Evolutionary conservation across 2,329 filamentous ascomycete genomes (phyloP).

Genomic region (Aspergillus udagawae): DNA sequence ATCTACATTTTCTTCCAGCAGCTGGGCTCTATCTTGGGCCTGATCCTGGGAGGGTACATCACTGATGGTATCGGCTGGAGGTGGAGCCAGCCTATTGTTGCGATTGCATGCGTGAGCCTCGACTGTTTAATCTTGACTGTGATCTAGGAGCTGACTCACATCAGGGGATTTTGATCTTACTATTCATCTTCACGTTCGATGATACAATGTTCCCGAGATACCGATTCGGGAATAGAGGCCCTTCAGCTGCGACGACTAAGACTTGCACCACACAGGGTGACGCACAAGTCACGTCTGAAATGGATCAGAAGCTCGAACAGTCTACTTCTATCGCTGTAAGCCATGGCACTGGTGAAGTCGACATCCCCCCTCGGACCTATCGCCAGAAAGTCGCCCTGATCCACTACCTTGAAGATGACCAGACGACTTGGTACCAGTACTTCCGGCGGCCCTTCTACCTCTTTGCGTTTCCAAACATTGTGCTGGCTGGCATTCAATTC

Average conservation of each 20-base stretch:
- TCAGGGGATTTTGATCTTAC: constrained; percentile 20
- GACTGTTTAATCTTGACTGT: neutral
- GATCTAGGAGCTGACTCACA: neutral
- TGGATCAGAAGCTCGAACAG: constrained; percentile 3
- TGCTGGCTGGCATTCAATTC: constrained; percentile 38
- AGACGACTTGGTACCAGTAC: constrained; percentile 38
- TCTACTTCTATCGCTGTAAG: constrained; percentile 16
- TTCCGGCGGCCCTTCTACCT: constrained; percentile 39
- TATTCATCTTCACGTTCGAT: constrained; percentile 33
- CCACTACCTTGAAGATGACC: constrained; percentile 28
- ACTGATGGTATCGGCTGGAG: constrained; percentile 34
- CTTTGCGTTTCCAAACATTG: constrained; percentile 38
- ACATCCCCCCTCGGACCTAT: constrained; percentile 20
- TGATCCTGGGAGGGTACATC: constrained; percentile 37
- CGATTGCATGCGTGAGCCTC: constrained; percentile 26
- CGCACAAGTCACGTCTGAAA: neutral
- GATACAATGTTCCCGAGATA: constrained; percentile 35
- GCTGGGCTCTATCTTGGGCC: constrained; percentile 35
- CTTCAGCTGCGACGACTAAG: neutral
- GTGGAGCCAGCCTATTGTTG: constrained; percentile 31
- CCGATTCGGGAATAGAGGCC: constrained; percentile 16
- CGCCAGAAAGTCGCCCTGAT: constrained; percentile 21
- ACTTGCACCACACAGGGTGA: neutral
- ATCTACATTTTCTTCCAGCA: constrained; percentile 40
- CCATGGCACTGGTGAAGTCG: constrained; percentile 10